Conservation (phyloP, 2,329 filamentous ascomycete species). For the Calonectria ilicicola region DNA sequence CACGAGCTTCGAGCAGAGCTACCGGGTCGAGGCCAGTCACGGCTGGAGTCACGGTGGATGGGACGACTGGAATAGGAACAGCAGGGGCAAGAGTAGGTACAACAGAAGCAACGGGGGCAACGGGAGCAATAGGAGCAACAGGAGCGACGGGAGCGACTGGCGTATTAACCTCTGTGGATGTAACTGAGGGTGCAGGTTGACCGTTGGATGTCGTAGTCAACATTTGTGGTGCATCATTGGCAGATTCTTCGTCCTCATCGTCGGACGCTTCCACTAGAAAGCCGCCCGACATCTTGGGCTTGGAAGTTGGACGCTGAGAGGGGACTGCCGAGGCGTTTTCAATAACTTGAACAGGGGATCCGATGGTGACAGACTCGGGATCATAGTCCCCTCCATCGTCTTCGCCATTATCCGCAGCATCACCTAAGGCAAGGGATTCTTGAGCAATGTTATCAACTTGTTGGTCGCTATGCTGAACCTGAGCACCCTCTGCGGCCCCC, state of each 20-base stretch:
- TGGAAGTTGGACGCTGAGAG: conserved; percentile 51
- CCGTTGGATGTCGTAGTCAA: conserved; percentile 28
- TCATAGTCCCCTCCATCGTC: conserved; percentile 70
- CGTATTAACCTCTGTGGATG: conserved; percentile 38
- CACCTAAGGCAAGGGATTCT: conserved; percentile 61
- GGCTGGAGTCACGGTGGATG: conserved; percentile 48
- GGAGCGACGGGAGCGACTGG: conserved; percentile 19
- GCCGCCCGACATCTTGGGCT: conserved; percentile 70
- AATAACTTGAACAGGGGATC: conserved; percentile 52
- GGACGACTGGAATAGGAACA: conserved; percentile 34
- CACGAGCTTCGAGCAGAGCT: conserved; percentile 87
- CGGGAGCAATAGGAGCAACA: conserved; percentile 23
- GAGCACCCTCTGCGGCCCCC: conserved; percentile 67
- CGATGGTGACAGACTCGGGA: conserved; percentile 65
- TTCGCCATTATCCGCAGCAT: conserved; percentile 59
- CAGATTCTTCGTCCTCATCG: conserved; percentile 61
- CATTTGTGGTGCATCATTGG: conserved; percentile 30
- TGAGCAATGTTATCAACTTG: conserved; percentile 64
- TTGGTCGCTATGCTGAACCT: conserved; percentile 67
- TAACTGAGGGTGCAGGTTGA: conserved; percentile 30
- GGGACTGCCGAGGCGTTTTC: conserved; percentile 44
- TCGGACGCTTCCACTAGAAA: conserved; percentile 72
- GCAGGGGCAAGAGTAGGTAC: conserved; percentile 27
- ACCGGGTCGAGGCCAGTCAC: conserved; percentile 73
- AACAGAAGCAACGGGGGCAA: conserved; percentile 32